Evolutionary conservation across 2,329 filamentous ascomycete species (phyloP), one percentile per base, ranked within the genome.

Genomic region (Paecilomyces dactylethromorphus): DNA sequence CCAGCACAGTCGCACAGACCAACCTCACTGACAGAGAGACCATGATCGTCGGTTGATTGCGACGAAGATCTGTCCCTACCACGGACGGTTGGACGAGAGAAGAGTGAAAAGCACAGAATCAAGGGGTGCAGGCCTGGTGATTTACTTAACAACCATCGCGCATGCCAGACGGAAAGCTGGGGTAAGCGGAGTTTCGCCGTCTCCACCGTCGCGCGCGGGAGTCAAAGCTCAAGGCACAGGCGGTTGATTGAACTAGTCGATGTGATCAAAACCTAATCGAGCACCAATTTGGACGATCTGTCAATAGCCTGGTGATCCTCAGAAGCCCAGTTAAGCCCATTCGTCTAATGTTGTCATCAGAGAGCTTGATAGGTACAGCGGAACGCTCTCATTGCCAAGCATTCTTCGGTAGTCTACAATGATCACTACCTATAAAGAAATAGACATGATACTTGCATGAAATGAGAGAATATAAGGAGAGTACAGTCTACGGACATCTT

Each of bases 1-100:
- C 50, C 45, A 63, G 53, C 31, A 56, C 57, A 24, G 61, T 51
- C 54, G 53, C 59, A 39, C 65, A 39, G 55, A 61, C 58, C 26
- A 67, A 52, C 15, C 56, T 55, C 24, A 59, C 32, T 35, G 60
- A 51, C 15, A 60, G 58, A 35, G 51, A 54, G 53, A 56, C 58
- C 56, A 61, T 63, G 7, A 50, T 56, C 13, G 21, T 29, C 54
- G 29, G 3, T 54, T 32, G 29, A 39, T 24, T 29, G 50, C 50
- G 35, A 18, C 35, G 35, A 13, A 15, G 13, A 45, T 18, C 3
- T 45, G 26, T 29, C 26, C 26, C 26, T 29, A 45, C n/a, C 2
- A n/a, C 22, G 15, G 31, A n/a, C 12, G 22, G 51, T 52, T 24
- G 45, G 39, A 53, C 33, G 55, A 22, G 55, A 33, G 33, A 11